Percentiles rank a stretch among this genome's conserved stretches.
These are phyloP conservation scores for Exophiala phaeomuriformis DNA, from an alignment of 2,329 filamentous ascomycete species.

Conservation along the genomic window DNA sequence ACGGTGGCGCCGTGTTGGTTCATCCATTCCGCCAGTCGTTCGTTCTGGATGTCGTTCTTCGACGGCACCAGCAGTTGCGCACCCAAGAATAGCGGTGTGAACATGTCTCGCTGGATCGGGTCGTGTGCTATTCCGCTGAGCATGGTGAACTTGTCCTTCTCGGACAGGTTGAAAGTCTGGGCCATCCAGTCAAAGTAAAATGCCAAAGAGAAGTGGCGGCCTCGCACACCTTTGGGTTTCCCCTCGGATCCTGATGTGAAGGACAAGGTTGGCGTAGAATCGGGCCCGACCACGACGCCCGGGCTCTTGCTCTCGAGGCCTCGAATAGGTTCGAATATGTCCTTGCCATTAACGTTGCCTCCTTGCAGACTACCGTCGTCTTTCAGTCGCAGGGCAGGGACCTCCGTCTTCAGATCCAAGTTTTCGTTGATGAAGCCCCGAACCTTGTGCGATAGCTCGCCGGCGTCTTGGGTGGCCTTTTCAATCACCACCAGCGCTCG, in stretches of 20 bases:
- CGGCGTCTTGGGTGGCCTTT: slow-evolving; percentile 61
- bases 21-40: slow-evolving; percentile 85
- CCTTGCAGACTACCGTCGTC: slow-evolving; percentile 68
- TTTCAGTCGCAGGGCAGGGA: slow-evolving; percentile 65
- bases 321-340: slow-evolving; percentile 55
- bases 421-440: slow-evolving; percentile 64
- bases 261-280: slow-evolving; percentile 67
- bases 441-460: slow-evolving; percentile 54
- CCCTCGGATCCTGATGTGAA: slow-evolving; percentile 71
- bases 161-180: slow-evolving; percentile 65
- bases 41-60: slow-evolving; percentile 77
- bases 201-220: slow-evolving; percentile 76
- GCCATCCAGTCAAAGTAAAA: slow-evolving; percentile 95
- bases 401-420: slow-evolving; percentile 62
- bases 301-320: slow-evolving; percentile 52
- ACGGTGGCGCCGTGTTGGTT: slow-evolving; percentile 64
- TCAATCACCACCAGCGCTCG: slow-evolving; percentile 65
- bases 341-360: slow-evolving; percentile 57
- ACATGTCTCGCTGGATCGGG: slow-evolving; percentile 62
- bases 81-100: slow-evolving; percentile 82
- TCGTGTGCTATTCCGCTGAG: slow-evolving; percentile 71
- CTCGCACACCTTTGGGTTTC: slow-evolving; percentile 76
- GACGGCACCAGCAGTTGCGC: slow-evolving; percentile 71
- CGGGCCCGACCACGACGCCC: slow-evolving; percentile 73
- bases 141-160: slow-evolving; percentile 70